Evolutionary conservation across 805 yeast species (phyloP).

Genomic region (Kregervanrija delftensis): DNA sequence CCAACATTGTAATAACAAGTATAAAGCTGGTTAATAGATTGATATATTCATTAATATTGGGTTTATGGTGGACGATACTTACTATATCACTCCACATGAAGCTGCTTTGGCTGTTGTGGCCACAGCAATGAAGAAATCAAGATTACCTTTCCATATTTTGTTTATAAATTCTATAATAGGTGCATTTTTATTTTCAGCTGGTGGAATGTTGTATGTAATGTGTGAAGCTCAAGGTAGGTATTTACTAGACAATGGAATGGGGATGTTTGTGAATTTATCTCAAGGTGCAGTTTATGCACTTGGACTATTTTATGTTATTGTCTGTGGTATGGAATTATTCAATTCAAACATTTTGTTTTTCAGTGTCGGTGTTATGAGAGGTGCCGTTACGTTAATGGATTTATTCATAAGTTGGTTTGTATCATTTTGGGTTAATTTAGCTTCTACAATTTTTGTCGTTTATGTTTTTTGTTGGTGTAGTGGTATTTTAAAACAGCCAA

Average conservation of each 20-base stretch:
- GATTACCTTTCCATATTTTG: conserved; percentile 56
- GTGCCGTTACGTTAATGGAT: conserved; percentile 64
- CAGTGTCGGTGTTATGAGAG: conserved; percentile 59
- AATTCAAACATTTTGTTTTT: conserved; percentile 71
- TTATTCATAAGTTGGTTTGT: conserved; percentile 57
- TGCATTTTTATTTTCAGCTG: conserved; percentile 60
- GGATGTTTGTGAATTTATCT: conserved; percentile 46
- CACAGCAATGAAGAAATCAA: conserved; percentile 75
- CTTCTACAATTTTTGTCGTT: conserved; percentile 56
- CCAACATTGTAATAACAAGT: not conserved
- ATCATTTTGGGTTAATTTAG: conserved; percentile 63
- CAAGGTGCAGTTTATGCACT: conserved; percentile 64
- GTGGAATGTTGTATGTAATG: conserved; percentile 63
- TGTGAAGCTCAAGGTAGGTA: conserved; percentile 46
- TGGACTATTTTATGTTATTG: conserved; percentile 68
- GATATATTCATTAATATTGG: not conserved
- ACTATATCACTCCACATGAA: conserved; percentile 70
- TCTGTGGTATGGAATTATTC: conserved; percentile 69
- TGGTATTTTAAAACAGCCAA: conserved; percentile 35
- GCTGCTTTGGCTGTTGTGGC: conserved; percentile 82
- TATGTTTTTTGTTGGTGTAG: conserved; percentile 57
- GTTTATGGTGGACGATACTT: conserved; percentile 37
- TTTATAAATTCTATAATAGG: conserved; percentile 61
- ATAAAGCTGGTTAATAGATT: not conserved
- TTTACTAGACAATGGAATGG: conserved; percentile 31